These are phyloP conservation scores for Claviceps maximensis DNA, from an alignment of 2,329 filamentous ascomycete genomes.

Conservation along the genomic window DNA sequence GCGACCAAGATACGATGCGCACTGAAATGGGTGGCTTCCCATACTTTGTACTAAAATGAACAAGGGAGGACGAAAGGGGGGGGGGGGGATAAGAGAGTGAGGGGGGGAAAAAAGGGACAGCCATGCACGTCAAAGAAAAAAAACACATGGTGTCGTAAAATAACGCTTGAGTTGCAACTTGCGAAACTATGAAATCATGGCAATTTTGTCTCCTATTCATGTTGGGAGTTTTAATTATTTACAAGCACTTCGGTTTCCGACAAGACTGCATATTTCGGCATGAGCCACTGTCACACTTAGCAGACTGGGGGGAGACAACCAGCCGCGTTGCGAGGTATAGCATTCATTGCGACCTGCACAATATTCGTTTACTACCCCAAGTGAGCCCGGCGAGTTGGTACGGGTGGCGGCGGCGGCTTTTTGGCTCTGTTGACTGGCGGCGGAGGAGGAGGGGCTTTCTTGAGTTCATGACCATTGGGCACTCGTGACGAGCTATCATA, in stretches of 20 bases:
- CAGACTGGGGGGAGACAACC: no score
- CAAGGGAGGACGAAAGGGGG: neutral
- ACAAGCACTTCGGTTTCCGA: neutral
- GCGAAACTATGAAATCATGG: neutral
- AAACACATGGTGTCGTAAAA: no score
- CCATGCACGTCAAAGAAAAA: no score
- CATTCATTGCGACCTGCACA: slow-evolving; percentile 1
- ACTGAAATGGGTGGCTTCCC: neutral
- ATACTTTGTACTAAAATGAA: neutral
- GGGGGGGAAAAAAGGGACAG: neutral
- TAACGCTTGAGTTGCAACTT: neutral
- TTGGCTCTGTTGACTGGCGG: slow-evolving; percentile 35
- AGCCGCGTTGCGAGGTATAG: neutral
- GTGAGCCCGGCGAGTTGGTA: slow-evolving; percentile 19
- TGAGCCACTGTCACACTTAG: neutral
- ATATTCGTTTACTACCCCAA: slow-evolving; percentile 5
- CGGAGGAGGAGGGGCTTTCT: slow-evolving; percentile 42
- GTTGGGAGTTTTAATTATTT: neutral
- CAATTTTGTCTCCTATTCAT: neutral
- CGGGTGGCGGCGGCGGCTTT: slow-evolving; percentile 24
- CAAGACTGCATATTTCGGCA: neutral
- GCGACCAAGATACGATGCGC: neutral
- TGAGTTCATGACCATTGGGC: slow-evolving; percentile 19
- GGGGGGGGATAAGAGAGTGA: neutral
- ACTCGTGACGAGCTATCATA: slow-evolving; percentile 32